Conservation (phyloP, 2,329 filamentous ascomycete species). For the Truncatella angustata region DNA sequence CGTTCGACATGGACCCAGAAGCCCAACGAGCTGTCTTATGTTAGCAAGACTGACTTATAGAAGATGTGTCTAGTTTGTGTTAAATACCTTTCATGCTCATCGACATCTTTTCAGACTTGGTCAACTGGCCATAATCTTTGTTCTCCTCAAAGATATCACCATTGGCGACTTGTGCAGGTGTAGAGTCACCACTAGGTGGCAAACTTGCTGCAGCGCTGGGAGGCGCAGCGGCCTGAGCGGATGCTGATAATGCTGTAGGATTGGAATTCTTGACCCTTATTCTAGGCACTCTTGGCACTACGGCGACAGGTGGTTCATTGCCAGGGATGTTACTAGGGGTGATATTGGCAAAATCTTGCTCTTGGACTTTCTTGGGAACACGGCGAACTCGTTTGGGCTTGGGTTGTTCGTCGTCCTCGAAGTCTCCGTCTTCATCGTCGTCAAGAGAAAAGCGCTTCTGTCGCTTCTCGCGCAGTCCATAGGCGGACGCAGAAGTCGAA, state of each 20-base stretch:
- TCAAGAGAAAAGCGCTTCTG: constrained; percentile 53
- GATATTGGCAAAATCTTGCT: constrained; percentile 16
- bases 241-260: constrained; percentile 16
- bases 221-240: not conserved
- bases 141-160: constrained; percentile 29
- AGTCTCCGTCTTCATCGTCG: constrained; percentile 39
- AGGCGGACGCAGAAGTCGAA: constrained; percentile 50
- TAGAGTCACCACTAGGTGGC: constrained; percentile 14
- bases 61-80: not conserved
- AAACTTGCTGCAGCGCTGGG: constrained; percentile 19
- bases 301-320: constrained; percentile 11
- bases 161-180: constrained; percentile 9
- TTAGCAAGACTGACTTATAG: not conserved
- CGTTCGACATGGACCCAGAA: constrained; percentile 58
- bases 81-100: constrained; percentile 61
- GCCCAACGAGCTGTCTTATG: constrained; percentile 52
- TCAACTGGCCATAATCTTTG: constrained; percentile 61
- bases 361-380: constrained; percentile 25
- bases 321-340: constrained; percentile 11
- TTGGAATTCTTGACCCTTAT: constrained; percentile 36
- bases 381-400: constrained; percentile 28
- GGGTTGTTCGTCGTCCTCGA: constrained; percentile 25
- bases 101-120: constrained; percentile 66
- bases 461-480: constrained; percentile 52
- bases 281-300: constrained; percentile 21